Evolutionary conservation across 2,329 filamentous ascomycete species (phyloP), one percentile per base, ranked within the genome.

Genomic region (Trichothecium roseum): DNA sequence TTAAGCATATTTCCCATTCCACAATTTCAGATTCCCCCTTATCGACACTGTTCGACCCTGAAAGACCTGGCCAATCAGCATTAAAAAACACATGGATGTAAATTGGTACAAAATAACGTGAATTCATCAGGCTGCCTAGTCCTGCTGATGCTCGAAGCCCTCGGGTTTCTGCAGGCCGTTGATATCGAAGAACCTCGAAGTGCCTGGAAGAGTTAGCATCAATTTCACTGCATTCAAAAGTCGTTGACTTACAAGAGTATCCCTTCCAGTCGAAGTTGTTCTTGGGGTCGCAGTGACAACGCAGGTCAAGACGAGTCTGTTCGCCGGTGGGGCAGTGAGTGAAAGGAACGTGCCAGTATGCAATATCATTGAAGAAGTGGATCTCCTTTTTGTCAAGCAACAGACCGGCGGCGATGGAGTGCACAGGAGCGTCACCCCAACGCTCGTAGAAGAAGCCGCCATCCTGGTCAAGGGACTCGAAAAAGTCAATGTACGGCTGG

Each of bases 191-290:
- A 73, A 98, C 49, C 81, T 77, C 24, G 83, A 75, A 35, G 89
- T 95, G 47, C 59, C 59, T 62, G 33, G 4, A 9, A 14, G 5
- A 7, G 20, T 24, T 24, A 24, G 10, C 10, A 24, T 6, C 10
- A 6, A 10, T 6, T 10, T 24, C 20, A 24, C 10, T 24, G 6
- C 20, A 12, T 30, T 40, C 40, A 45, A 37, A 34, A 34, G 52
- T 42, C 15, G 14, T 15, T 16, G n/a, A 68, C 84, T 68, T 75
- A 93, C 88, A 96, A 57, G 86, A 94, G 59, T 95, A 96, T 35
- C 84, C 84, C 62, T 94, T 95, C 93, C 93, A 98, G 63, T 98
- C 91, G 69, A 98, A 98, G 68, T 98, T 98, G 40, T 96, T 84
- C 52, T 81, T 80, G 7, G 91, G 89, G 54, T 98, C 87, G 65